Percentiles rank a stretch among this genome's conserved stretches.
Conservation (phyloP, 208 protist species). For the Leishmania turanica region DNA sequence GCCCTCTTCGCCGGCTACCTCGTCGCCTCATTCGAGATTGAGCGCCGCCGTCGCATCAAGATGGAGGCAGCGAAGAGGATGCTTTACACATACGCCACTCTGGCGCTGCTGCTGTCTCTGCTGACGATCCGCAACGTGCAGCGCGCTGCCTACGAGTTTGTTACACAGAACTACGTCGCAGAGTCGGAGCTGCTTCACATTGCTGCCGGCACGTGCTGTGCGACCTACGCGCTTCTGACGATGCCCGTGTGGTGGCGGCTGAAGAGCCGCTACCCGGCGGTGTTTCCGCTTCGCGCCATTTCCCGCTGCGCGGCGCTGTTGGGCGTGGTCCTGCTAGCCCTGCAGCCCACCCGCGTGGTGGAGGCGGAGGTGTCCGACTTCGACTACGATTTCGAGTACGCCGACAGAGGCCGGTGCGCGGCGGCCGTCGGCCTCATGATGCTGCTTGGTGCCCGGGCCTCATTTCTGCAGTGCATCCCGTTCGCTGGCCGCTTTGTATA, state of each 20-base stretch:
- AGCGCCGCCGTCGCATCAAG: constrained; percentile 39
- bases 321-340: constrained; percentile 48
- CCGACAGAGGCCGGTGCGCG: constrained; percentile 33
- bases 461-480: constrained; percentile 40
- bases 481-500: constrained; percentile 41
- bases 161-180: constrained; percentile 75
- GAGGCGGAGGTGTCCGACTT: constrained; percentile 30
- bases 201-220: constrained; percentile 49
- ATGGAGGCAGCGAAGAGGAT: constrained; percentile 34
- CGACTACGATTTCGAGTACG: constrained; percentile 51
- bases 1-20: constrained; percentile 57
- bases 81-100: constrained; percentile 38
- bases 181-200: constrained; percentile 60
- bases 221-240: constrained; percentile 62
- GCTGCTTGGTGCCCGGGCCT: constrained; percentile 38
- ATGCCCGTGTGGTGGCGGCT: constrained; percentile 64
- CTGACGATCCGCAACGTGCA: constrained; percentile 80
- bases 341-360: constrained; percentile 47
- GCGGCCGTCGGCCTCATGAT: constrained; percentile 42
- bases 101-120: constrained; percentile 36
- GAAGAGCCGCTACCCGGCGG: constrained; percentile 30
- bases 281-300: constrained; percentile 21
- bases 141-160: constrained; percentile 77
- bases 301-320: constrained; percentile 32
- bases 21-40: constrained; percentile 57